phyloP scores from a whole-genome alignment of 2,329 filamentous ascomycete species.

The Beauveria sp. region DNA sequence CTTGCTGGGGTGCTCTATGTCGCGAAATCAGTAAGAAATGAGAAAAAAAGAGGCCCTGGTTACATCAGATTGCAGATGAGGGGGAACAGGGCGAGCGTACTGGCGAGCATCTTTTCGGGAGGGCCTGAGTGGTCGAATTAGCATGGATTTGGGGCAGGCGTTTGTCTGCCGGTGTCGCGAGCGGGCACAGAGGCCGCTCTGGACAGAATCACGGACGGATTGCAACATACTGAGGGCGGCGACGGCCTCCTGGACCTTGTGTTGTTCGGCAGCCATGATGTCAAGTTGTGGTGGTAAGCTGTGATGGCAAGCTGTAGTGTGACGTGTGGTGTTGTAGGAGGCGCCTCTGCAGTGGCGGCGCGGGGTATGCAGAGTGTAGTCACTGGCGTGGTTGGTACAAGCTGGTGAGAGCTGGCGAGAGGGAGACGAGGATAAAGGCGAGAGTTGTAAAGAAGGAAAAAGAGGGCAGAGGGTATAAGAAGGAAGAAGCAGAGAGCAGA shows the following conservation, averaged over 20 bases:
- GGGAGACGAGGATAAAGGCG: neutral
- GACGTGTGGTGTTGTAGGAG: neutral
- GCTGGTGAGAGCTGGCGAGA: neutral
- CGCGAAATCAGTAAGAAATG: conserved; percentile 6
- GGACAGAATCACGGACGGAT: no score
- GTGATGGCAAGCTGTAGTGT: conserved; percentile 14
- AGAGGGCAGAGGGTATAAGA: conserved; percentile 4
- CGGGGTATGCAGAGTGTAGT: neutral
- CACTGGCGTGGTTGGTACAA: neutral
- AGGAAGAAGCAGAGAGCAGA: conserved; percentile 6
- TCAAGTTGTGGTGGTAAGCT: conserved; percentile 10
- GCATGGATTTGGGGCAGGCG: conserved; percentile 8
- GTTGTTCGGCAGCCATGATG: conserved; percentile 38
- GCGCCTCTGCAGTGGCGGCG: neutral
- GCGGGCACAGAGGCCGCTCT: no score
- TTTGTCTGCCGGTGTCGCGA: neutral
- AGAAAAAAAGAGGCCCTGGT: conserved; percentile 8
- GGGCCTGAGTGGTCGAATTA: conserved; percentile 40
- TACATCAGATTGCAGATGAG: conserved; percentile 4
- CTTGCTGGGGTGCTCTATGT: conserved; percentile 59
- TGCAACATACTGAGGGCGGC: conserved; percentile 14
- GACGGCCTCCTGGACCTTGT: conserved; percentile 25
- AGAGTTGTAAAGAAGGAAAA: neutral
- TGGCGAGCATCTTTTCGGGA: conserved; percentile 59
- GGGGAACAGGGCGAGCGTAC: conserved; percentile 35